Percentiles rank a stretch among this genome's conserved stretches.
These are phyloP conservation scores for Tillandsia fasciculata DNA, from an alignment of 176 grass and related monocot species.

Conservation along the genomic window DNA sequence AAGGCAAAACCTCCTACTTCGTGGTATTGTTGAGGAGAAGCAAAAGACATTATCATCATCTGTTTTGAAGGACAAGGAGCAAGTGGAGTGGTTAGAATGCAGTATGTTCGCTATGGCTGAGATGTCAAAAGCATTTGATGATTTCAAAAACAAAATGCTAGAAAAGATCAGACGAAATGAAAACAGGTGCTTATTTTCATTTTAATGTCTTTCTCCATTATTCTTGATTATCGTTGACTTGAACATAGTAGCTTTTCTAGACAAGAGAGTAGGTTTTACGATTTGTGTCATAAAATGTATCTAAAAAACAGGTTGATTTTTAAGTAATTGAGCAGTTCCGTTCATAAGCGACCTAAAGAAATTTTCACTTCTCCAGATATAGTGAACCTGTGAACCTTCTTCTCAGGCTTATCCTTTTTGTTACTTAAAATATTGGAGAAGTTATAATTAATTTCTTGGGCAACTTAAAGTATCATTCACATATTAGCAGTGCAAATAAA, in stretches of 20 bases:
- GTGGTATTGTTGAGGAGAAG: slow-evolving; percentile 39
- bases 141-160: slow-evolving; percentile 47
- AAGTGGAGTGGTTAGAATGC: slow-evolving; percentile 23
- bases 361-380: neutral
- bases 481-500: no score
- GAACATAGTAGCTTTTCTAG: neutral
- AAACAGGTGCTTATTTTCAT: slow-evolving; percentile 35
- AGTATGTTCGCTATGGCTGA: slow-evolving; percentile 28
- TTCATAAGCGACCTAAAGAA: neutral
- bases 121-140: slow-evolving; percentile 31
- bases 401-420: no score
- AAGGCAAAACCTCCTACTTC: slow-evolving; percentile 45
- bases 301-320: neutral
- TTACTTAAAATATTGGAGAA: no score
- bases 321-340: neutral
- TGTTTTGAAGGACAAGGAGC: slow-evolving; percentile 15
- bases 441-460: no score
- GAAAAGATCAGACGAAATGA: slow-evolving; percentile 34
- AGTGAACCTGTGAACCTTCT: no score
- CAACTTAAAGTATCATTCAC: no score
- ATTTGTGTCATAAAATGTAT: neutral
- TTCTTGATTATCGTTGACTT: neutral
- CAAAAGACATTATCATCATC: slow-evolving; percentile 26
- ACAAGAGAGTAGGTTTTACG: neutral
- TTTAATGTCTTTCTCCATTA: neutral